Percentiles rank a stretch among this genome's conserved stretches.
phyloP scores from a whole-genome alignment of 805 yeast species.

The Sungouiella thailandica region DNA sequence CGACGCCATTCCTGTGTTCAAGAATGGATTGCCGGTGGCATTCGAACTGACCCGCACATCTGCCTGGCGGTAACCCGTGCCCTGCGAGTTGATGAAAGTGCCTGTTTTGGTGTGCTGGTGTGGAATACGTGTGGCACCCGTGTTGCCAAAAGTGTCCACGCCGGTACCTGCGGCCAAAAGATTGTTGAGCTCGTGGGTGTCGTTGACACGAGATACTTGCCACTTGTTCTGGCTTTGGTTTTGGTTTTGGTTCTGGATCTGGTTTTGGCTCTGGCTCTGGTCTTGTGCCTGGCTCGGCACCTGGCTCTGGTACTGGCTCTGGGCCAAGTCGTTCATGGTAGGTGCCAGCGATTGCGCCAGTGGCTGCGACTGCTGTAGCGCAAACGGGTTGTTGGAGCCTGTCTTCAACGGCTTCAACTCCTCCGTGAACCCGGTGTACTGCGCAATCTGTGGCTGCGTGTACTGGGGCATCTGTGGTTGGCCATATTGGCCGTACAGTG shows the following conservation, averaged over 20 bases:
- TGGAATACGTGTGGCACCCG: conserved; percentile 79
- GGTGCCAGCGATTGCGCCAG: conserved; percentile 15
- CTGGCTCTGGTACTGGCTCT: conserved; percentile 21
- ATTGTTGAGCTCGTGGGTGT: conserved; percentile 63
- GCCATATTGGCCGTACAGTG: conserved; percentile 25
- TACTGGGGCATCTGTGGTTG: conserved; percentile 29
- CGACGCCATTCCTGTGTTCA: conserved; percentile 52
- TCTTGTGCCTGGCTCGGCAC: conserved; percentile 4
- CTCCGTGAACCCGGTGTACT: conserved; percentile 18
- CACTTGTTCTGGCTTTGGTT: conserved; percentile 13
- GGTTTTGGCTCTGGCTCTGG: conserved; percentile 15
- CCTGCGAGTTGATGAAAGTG: conserved; percentile 80
- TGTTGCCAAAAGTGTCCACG: conserved; percentile 88
- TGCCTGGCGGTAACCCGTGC: conserved; percentile 68
- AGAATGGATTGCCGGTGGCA: conserved; percentile 54
- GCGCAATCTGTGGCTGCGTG: conserved; percentile 24
- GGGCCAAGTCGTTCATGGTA: conserved; percentile 26
- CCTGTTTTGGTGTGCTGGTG: conserved; percentile 86
- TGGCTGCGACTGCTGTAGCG: conserved; percentile 28
- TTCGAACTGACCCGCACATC: conserved; percentile 29
- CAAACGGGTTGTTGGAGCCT: conserved; percentile 78
- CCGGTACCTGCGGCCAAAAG: conserved; percentile 86
- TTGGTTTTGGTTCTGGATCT: conserved; percentile 21
- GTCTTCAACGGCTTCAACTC: conserved; percentile 54
- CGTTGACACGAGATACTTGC: conserved; percentile 37